Evolutionary conservation across 306 rosid species (phyloP), one percentile per base, ranked within the genome.

Genomic region (Mucuna pruriens): DNA sequence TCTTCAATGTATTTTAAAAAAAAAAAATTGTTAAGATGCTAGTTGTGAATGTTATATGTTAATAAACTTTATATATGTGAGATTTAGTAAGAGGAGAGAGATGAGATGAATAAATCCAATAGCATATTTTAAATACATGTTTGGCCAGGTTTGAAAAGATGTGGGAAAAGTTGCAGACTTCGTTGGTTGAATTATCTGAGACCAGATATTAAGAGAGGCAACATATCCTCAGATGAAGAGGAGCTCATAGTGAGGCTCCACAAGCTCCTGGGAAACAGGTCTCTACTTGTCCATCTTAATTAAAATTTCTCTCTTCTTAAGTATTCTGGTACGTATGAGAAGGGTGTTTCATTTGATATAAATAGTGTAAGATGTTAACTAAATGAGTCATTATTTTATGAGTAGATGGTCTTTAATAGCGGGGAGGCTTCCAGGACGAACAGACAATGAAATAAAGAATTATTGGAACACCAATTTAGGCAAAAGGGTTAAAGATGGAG

Each of bases 391-490:
- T 42, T 9, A 29, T 42, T 9, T 51, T 15, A 4, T 29, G 22
- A n/a, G 26, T 45, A 89, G 92, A 86, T 89, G 92, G 92, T 89
- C 92, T 13, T 71, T 89, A 2, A 89, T 89, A 66, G 92, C 92
- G 0, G 90, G 92, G 17, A 82, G 92, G 71, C 87, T 89, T 23
- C 90, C 92, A 17, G 92, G 92, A 54, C 85, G 92, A 89, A 89
- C 92, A 84, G 92, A 89, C 90, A 89, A 89, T 86, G 92, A 89
- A 88, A 88, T 88, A 9, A 88, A 88, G 66, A 88, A 88, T n/a
- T 88, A 88, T 7, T 88, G 91, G 91, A 88, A 88, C 74, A 86
- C 88, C 1, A 75, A 82, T 72, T 49, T 88, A 42, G 83, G 87
- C 0, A 86, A 82, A 38, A 88, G 61, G 34, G 67, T 84, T 9